A percentile compares a stretch with the other conserved stretches of the same genome.
These are phyloP conservation scores for Pythium rishiriense DNA, from an alignment of 352 stramenopile genomes.

Conservation along the genomic window DNA sequence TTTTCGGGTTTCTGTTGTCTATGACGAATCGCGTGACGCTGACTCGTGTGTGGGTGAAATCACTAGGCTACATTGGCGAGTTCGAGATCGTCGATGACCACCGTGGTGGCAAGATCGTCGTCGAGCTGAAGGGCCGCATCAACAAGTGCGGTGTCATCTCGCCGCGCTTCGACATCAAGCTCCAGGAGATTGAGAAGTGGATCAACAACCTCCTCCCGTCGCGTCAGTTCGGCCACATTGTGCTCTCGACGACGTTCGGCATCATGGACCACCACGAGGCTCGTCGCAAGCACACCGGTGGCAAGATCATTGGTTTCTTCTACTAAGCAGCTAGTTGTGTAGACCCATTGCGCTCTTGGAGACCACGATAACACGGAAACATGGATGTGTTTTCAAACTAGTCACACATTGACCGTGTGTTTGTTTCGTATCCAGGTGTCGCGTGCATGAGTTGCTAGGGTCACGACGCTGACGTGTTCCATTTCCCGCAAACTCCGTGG, in stretches of 20 bases:
- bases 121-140: constrained; percentile 97
- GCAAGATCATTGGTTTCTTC: constrained; percentile 99
- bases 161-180: constrained; percentile 97
- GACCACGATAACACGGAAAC: constrained; percentile 16
- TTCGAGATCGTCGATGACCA: constrained; percentile 99
- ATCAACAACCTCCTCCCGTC: constrained; percentile 99
- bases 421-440: no score
- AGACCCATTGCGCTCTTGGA: constrained; percentile 24
- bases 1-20: no score
- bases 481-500: no score
- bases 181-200: constrained; percentile 99
- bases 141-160: constrained; percentile 99
- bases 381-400: no score
- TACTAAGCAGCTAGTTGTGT: constrained; percentile 85
- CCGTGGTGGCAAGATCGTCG: constrained; percentile 98
- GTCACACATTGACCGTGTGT: constrained; percentile 20
- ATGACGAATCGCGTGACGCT: no score
- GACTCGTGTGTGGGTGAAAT: neutral
- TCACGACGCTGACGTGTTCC: no score
- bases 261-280: constrained; percentile 95
- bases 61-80: constrained; percentile 99
- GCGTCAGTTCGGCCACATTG: constrained; percentile 99
- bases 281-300: constrained; percentile 99
- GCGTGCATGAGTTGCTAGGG: no score
- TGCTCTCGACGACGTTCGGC: constrained; percentile 87